Evolutionary conservation across 768 basidiomycete species (phyloP).

Genomic region (Naematelia encephala): DNA sequence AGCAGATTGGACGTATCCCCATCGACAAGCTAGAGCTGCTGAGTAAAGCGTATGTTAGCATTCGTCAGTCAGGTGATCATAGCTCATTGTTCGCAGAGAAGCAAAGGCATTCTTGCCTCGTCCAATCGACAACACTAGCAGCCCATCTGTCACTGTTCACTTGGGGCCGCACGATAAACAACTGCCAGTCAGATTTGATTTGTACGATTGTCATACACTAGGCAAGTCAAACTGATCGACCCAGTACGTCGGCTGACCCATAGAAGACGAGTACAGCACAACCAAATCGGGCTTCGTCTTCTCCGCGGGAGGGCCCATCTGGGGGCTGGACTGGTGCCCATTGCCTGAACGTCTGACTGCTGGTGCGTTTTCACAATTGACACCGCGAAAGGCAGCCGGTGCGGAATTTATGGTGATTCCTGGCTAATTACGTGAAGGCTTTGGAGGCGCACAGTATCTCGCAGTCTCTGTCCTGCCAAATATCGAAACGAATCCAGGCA

Average conservation of each 20-base stretch:
- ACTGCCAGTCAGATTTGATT: slow-evolving; percentile 12
- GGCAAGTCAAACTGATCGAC: slow-evolving; percentile 16
- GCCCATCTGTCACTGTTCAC: slow-evolving; percentile 23
- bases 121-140: slow-evolving; percentile 14
- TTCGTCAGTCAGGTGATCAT: background rate
- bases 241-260: background rate
- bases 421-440: slow-evolving; percentile 25
- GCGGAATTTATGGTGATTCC: too few species aligned
- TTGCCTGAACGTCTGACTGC: slow-evolving; percentile 54
- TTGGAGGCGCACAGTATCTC: slow-evolving; percentile 64
- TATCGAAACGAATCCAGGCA: slow-evolving; percentile 61
- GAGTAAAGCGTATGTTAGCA: slow-evolving; percentile 23
- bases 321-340: slow-evolving; percentile 93
- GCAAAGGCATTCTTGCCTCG: slow-evolving; percentile 26
- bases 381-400: too few species aligned
- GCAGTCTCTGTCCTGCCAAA: slow-evolving; percentile 75
- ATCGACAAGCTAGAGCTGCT: slow-evolving; percentile 23
- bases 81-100: slow-evolving; percentile 17
- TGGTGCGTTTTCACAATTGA: too few species aligned
- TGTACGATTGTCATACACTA: slow-evolving; percentile 25
- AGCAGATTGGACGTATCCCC: slow-evolving; percentile 28
- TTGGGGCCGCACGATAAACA: slow-evolving; percentile 34
- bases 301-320: slow-evolving; percentile 84
- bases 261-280: slow-evolving; percentile 15
- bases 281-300: slow-evolving; percentile 55